phyloP scores from a whole-genome alignment of 352 stramenopile species.

The Pythium sukuiense region DNA sequence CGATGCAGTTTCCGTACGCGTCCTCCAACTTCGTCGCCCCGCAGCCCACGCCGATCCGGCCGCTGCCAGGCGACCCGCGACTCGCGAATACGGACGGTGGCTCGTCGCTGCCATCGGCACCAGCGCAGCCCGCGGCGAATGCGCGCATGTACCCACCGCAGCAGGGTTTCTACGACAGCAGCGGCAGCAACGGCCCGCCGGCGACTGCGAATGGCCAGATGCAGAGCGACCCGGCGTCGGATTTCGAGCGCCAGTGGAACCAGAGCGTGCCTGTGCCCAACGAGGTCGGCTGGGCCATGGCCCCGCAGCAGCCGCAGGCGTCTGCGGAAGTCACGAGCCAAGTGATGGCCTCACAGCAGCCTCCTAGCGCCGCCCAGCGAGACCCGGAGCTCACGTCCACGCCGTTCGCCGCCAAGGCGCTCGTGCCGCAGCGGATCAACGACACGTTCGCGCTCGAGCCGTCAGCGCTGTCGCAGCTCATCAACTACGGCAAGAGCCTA shows the following conservation, averaged over 20 bases:
- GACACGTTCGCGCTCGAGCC: conserved; percentile 59
- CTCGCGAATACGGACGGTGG: conserved; percentile 8
- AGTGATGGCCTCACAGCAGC: not conserved
- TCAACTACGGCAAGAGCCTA: conserved; percentile 63
- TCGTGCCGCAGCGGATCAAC: conserved; percentile 62
- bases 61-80: conserved; percentile 65
- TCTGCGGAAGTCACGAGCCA: not conserved
- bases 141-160: not conserved
- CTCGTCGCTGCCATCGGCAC: not conserved
- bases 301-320: conserved; percentile 2
- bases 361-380: conserved; percentile 15
- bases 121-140: not conserved
- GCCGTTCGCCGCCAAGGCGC: conserved; percentile 57
- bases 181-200: not conserved
- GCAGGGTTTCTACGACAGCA: conserved; percentile 11
- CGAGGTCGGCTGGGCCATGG: conserved; percentile 16
- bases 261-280: conserved; percentile 23
- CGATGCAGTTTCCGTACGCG: conserved; percentile 57
- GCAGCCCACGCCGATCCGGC: conserved; percentile 72
- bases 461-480: conserved; percentile 43
- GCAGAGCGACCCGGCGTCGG: conserved; percentile 33
- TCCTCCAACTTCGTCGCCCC: conserved; percentile 66
- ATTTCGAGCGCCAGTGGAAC: conserved; percentile 45
- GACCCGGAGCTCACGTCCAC: conserved; percentile 54
- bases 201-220: conserved; percentile 1